A percentile compares a stretch with the other conserved stretches of the same genome.
Evolutionary conservation across 1,139 yeast species (phyloP).

Genomic region (Zygoascus sp.): DNA sequence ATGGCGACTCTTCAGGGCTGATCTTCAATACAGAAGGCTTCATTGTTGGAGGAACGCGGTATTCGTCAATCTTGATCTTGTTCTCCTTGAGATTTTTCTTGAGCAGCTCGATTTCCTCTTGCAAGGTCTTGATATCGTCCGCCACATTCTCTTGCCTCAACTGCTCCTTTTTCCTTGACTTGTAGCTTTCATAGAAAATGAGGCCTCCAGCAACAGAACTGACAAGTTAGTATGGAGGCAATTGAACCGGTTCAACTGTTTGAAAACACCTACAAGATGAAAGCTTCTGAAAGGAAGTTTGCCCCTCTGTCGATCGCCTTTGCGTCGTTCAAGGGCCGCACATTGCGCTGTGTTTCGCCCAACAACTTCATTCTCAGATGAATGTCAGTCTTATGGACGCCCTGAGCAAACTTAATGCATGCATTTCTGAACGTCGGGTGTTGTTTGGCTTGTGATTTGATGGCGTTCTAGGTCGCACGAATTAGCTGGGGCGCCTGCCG

Average conservation of each 20-base stretch:
- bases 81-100: slow-evolving; percentile 44
- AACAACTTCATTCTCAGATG: slow-evolving; percentile 57
- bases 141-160: slow-evolving; percentile 59
- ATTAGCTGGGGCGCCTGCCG: neutral
- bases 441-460: slow-evolving; percentile 73
- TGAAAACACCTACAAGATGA: slow-evolving; percentile 48
- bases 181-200: slow-evolving; percentile 66
- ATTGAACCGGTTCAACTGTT: neutral
- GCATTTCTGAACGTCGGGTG: slow-evolving; percentile 58
- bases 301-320: slow-evolving; percentile 86
- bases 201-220: slow-evolving; percentile 67
- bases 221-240: slow-evolving; percentile 12
- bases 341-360: slow-evolving; percentile 51
- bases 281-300: slow-evolving; percentile 67
- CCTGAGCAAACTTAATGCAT: slow-evolving; percentile 72
- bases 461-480: slow-evolving; percentile 38
- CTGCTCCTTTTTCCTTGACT: slow-evolving; percentile 63
- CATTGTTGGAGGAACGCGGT: slow-evolving; percentile 44
- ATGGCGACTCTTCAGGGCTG: neutral
- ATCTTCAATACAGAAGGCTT: slow-evolving; percentile 38
- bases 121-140: slow-evolving; percentile 64
- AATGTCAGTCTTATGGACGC: slow-evolving; percentile 63
- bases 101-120: slow-evolving; percentile 64
- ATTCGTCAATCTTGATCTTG: slow-evolving; percentile 46
- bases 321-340: slow-evolving; percentile 78